Conservation (phyloP, 202 grass and related monocot species). For the Dendrocalamus latiflorus region DNA sequence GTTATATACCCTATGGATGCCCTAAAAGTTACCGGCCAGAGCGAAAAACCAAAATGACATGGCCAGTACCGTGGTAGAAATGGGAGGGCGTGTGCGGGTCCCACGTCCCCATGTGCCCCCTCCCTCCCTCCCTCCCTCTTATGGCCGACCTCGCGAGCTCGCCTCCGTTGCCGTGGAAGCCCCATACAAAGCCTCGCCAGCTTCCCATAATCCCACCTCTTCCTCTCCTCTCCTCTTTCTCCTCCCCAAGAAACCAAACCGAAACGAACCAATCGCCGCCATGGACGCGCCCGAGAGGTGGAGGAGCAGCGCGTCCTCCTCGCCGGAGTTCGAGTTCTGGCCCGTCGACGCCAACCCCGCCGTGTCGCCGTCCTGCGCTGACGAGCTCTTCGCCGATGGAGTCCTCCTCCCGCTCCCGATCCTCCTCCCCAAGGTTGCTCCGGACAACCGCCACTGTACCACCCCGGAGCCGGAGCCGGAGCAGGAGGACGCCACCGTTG, state of each 20-base stretch:
- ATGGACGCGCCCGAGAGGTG: conserved; percentile 25
- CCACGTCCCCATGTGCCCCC: conserved; percentile 25
- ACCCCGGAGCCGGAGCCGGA: not conserved
- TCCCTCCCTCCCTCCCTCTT: not conserved
- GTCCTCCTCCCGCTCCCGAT: conserved; percentile 52
- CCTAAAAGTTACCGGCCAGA: no score
- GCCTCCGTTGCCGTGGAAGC: not conserved
- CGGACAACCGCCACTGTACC: not conserved
- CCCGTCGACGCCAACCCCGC: conserved; percentile 33
- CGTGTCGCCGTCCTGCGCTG: conserved; percentile 45
- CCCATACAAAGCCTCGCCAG: conserved; percentile 33
- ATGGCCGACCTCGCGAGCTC: not conserved
- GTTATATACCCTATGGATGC: no score
- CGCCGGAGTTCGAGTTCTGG: conserved; percentile 86
- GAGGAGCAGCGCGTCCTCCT: conserved; percentile 50
- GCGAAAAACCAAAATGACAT: no score
- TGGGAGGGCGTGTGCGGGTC: conserved; percentile 15
- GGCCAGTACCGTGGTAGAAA: not conserved
- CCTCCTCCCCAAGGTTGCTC: not conserved
- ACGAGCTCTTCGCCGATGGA: conserved; percentile 69
- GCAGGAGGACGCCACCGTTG: not conserved
- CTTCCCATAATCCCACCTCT: not conserved
- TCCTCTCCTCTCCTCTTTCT: no score
- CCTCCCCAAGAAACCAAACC: not conserved
- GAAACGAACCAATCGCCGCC: not conserved